Conservation (phyloP, 2,329 filamentous ascomycete genomes). For the Pseudogymnoascus sp. region DNA sequence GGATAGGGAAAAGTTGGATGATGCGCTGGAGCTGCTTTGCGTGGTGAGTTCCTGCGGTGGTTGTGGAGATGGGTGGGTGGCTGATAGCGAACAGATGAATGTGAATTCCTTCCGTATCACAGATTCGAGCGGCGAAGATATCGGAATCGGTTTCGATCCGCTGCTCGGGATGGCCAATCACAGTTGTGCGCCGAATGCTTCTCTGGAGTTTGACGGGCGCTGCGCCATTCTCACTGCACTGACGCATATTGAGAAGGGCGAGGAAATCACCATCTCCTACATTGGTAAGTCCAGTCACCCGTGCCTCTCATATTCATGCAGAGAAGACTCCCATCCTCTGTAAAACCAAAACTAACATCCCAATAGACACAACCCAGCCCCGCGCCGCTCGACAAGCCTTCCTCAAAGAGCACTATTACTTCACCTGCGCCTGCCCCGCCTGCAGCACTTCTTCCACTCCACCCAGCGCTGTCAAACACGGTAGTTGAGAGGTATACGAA, state of each 20-base stretch:
- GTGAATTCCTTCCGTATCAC: conserved; percentile 11
- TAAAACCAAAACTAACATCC: not conserved
- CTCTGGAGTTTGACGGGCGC: conserved; percentile 4
- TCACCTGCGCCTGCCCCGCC: conserved; percentile 33
- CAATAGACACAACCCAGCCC: conserved; percentile 32
- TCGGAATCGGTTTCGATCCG: conserved; percentile 13
- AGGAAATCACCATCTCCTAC: conserved; percentile 10
- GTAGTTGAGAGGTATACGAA: not conserved
- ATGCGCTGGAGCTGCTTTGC: not conserved
- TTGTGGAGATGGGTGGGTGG: not conserved
- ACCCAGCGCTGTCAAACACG: not conserved
- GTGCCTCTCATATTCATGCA: not conserved
- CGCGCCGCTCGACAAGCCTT: conserved; percentile 27
- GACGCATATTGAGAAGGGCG: not conserved
- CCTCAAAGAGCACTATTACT: conserved; percentile 32
- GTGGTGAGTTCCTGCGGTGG: not conserved
- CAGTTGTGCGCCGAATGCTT: conserved; percentile 12
- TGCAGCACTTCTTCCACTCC: conserved; percentile 22
- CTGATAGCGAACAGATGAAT: conserved; percentile 11
- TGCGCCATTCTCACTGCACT: not conserved
- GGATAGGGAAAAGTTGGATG: not conserved
- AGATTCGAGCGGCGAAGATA: not conserved
- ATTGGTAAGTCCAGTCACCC: not conserved
- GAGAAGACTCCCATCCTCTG: no score
- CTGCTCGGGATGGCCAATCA: conserved; percentile 11